A percentile compares a stretch with the other conserved stretches of the same genome.
These are phyloP conservation scores for Colletotrichum spinosum DNA, from an alignment of 2,329 filamentous ascomycete species.

Conservation along the genomic window DNA sequence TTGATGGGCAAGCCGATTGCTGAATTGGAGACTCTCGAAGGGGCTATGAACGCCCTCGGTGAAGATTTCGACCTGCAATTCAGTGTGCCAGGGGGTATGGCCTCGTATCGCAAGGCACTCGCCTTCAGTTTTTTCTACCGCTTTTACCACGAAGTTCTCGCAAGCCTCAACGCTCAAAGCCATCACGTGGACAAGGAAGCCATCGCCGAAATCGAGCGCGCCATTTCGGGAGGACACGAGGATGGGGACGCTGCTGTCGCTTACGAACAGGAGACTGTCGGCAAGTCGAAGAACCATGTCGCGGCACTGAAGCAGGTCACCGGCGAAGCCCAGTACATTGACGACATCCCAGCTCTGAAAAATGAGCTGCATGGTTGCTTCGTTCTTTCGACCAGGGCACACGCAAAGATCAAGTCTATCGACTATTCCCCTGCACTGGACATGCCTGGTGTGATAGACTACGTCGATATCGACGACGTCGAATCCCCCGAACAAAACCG, in stretches of 20 bases:
- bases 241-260: conserved; percentile 80
- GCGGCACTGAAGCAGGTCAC: conserved; percentile 94
- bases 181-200: conserved; percentile 75
- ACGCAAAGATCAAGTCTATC: conserved; percentile 84
- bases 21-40: conserved; percentile 86
- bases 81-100: conserved; percentile 96
- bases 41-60: conserved; percentile 89
- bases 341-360: conserved; percentile 87
- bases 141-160: conserved; percentile 91
- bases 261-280: conserved; percentile 85
- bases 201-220: conserved; percentile 85
- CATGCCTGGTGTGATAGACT: conserved; percentile 86
- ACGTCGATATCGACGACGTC: conserved; percentile 85
- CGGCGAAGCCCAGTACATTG: conserved; percentile 95
- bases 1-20: conserved; percentile 83
- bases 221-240: conserved; percentile 82
- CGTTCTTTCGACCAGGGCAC: conserved; percentile 88
- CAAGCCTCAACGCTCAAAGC: conserved; percentile 63
- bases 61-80: conserved; percentile 90
- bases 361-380: conserved; percentile 92
- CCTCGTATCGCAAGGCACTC: conserved; percentile 91
- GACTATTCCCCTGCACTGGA: conserved; percentile 82
- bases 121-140: conserved; percentile 96
- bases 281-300: conserved; percentile 87
- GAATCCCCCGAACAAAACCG: conserved; percentile 84